Evolutionary conservation across 345 rosid genomes (phyloP), one percentile per base, ranked within the genome.

Genomic region (Linum usitatissimum): DNA sequence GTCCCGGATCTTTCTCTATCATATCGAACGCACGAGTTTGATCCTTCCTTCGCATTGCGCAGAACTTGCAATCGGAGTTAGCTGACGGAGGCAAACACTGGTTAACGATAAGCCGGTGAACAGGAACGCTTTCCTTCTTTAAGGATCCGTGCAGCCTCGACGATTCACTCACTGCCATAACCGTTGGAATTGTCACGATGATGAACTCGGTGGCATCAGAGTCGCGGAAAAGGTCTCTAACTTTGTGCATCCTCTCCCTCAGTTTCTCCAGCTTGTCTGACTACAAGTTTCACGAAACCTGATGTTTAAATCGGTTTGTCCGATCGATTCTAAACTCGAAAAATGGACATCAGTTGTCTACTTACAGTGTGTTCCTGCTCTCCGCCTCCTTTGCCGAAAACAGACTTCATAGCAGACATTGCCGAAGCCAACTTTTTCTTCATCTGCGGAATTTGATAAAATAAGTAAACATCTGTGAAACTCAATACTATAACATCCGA

Each of bases 151-250:
- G 76, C 73, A 89, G 75, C 78, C 91, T 86, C 3, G 89, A 79
- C 51, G 94, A 86, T 76, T 86, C 96, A 31, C 79, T 83, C 20
- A 80, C 70, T 28, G 90, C 90, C 91, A 86, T 90, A 61, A 90
- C 96, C 75, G 89, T 79, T 60, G 96, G 96, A 78, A 84, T 84
- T 53, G 91, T 81, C 55, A 89, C 94, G 66, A 86, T 84, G 76
- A 86, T 69, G 78, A 89, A 89, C 72, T 86, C 91, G 5, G 86
- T 86, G 67, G 76, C 57, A 60, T 78, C 66, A 21, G 74, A 65
- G 69, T 81, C 82, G 21, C 71, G 84, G 68, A 89, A 86, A 65
- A 89, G 81, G 72, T 84, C 86, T 64, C 81, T 78, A 59, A 89
- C 87, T 80, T 79, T 86, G 71, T 68, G 73, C 90, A 81, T 81